Conservation (phyloP, 371 early-diverging fungal genomes). For the Nosema muscidifuracis region DNA sequence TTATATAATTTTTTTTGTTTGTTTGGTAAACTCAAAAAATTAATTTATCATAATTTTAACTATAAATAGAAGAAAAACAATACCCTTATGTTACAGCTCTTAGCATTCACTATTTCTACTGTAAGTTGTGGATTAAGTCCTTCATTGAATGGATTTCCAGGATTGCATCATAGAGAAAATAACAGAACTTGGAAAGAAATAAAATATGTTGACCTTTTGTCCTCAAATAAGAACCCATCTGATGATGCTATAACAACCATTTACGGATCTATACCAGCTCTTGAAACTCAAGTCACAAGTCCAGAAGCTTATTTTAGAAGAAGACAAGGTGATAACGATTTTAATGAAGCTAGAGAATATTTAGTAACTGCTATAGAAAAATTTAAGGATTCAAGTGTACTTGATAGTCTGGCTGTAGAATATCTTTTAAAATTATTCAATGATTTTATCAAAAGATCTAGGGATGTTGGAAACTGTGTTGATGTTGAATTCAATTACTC, state of each 20-base stretch:
- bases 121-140: not conserved
- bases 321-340: not conserved
- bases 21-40: no score
- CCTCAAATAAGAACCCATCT: not conserved
- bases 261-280: not conserved
- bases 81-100: constrained; percentile 5
- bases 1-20: no score
- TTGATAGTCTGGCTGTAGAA: not conserved
- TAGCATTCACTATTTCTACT: not conserved
- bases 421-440: not conserved
- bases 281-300: not conserved
- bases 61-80: no score
- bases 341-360: not conserved
- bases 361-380: not conserved
- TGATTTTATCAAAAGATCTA: not conserved
- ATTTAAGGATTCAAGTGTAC: not conserved
- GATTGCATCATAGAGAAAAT: no score
- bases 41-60: no score
- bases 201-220: no score
- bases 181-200: no score
- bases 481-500: not conserved
- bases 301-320: no score
- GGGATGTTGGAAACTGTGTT: no score
- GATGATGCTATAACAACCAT: not conserved
- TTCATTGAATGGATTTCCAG: no score